Conservation (phyloP, 306 rosid genomes). For the Amphicarpaea edgeworthii region DNA sequence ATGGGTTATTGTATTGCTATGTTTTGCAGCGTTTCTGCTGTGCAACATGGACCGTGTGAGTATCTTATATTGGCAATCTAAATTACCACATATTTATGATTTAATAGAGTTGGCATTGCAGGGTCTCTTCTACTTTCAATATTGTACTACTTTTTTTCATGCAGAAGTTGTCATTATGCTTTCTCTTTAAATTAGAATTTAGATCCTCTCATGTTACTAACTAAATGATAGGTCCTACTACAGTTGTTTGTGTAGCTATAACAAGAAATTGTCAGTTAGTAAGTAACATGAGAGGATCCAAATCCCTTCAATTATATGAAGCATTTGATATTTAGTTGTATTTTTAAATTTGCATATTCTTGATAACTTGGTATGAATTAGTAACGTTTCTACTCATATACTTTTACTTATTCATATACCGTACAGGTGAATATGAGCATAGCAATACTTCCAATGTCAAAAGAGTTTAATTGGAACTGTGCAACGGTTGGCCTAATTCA, state of each 20-base stretch:
- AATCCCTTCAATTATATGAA: background rate
- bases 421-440: slow-evolving; percentile 95
- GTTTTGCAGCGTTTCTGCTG: slow-evolving; percentile 84
- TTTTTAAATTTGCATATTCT: slow-evolving; percentile 3
- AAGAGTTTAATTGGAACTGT: slow-evolving; percentile 92
- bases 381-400: slow-evolving; percentile 29
- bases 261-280: background rate
- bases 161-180: background rate
- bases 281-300: background rate
- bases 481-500: slow-evolving; percentile 96
- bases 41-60: slow-evolving; percentile 99
- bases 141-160: background rate
- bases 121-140: background rate
- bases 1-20: slow-evolving; percentile 89
- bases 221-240: background rate
- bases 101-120: background rate
- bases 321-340: background rate
- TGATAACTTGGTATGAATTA: background rate
- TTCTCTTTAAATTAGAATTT: slow-evolving; percentile 6
- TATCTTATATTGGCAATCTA: slow-evolving; percentile 34
- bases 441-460: slow-evolving; percentile 96
- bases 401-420: slow-evolving; percentile 19
- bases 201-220: background rate
- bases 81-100: slow-evolving; percentile 14
- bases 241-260: background rate